These are phyloP conservation scores for Pueraria montana DNA, from an alignment of 306 rosid genomes.

Conservation along the genomic window DNA sequence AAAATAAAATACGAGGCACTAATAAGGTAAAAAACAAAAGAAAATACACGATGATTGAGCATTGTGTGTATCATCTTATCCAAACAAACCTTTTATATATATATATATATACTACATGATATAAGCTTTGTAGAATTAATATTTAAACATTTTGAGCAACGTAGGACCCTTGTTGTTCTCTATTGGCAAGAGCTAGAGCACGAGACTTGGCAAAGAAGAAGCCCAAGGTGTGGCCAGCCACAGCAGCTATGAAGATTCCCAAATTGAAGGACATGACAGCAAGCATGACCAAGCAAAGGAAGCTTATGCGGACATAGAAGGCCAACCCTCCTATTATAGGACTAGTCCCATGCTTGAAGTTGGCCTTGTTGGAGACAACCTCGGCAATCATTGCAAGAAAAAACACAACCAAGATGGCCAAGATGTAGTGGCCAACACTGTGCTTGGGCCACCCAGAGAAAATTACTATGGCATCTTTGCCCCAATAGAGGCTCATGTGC, in stretches of 20 bases:
- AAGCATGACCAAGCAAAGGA: slow-evolving; percentile 70
- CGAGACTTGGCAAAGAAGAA: slow-evolving; percentile 52
- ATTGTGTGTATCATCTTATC: too few species aligned
- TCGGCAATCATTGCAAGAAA: slow-evolving; percentile 57
- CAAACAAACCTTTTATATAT: too few species aligned
- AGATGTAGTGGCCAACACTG: slow-evolving; percentile 59
- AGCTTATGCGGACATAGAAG: slow-evolving; percentile 51
- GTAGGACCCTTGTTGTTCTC: neutral
- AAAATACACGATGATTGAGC: too few species aligned
- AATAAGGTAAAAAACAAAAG: too few species aligned
- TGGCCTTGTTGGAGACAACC: slow-evolving; percentile 45
- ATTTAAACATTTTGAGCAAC: too few species aligned
- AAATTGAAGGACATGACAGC: slow-evolving; percentile 79
- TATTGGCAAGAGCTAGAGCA: slow-evolving; percentile 42
- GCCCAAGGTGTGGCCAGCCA: slow-evolving; percentile 66
- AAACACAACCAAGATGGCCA: slow-evolving; percentile 64
- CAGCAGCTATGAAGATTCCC: slow-evolving; percentile 72
- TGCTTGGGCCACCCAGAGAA: slow-evolving; percentile 70
- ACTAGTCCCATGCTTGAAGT: slow-evolving; percentile 32
- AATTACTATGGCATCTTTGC: slow-evolving; percentile 65
- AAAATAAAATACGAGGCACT: too few species aligned
- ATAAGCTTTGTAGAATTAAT: too few species aligned
- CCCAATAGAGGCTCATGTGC: slow-evolving; percentile 76
- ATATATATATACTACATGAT: too few species aligned
- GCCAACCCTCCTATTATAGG: slow-evolving; percentile 45